Evolutionary conservation across 495 filamentous ascomycete genomes (phyloP).

Genomic region (Diplogelasinospora grovesii): DNA sequence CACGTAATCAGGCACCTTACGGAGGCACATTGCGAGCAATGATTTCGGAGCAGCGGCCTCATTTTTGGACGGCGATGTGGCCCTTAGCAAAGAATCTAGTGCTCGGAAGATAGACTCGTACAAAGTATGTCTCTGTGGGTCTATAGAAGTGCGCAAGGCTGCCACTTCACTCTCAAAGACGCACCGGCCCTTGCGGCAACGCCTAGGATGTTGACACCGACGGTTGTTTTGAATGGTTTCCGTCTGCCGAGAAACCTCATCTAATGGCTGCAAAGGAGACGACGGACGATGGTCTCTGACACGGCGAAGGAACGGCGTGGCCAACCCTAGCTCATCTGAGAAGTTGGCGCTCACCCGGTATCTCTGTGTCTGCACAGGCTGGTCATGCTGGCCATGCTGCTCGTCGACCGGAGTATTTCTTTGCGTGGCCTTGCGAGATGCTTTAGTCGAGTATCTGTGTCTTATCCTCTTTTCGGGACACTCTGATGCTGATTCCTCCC

Average conservation of each 20-base stretch:
- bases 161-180: slow-evolving; percentile 13
- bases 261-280: slow-evolving; percentile 4
- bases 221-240: too few species aligned
- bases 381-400: not conserved
- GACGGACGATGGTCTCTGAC: slow-evolving; percentile 16
- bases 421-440: too few species aligned
- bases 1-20: slow-evolving; percentile 59
- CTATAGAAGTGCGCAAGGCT: slow-evolving; percentile 5
- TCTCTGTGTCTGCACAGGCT: slow-evolving; percentile 9
- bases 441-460: slow-evolving; percentile 18
- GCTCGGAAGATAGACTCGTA: slow-evolving; percentile 37
- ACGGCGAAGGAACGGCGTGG: slow-evolving; percentile 23
- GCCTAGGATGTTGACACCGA: slow-evolving; percentile 8
- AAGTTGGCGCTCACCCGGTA: not conserved
- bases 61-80: slow-evolving; percentile 25
- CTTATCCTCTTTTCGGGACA: slow-evolving; percentile 10
- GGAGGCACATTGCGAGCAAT: slow-evolving; percentile 58
- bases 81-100: slow-evolving; percentile 41
- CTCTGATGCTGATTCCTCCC: slow-evolving; percentile 4
- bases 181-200: slow-evolving; percentile 7
- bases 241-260: not conserved
- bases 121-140: slow-evolving; percentile 8
- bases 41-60: slow-evolving; percentile 30
- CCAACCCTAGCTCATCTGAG: slow-evolving; percentile 16
- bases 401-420: too few species aligned